phyloP scores from a whole-genome alignment of 805 yeast species.

The Saccharomycopsis microspora region DNA sequence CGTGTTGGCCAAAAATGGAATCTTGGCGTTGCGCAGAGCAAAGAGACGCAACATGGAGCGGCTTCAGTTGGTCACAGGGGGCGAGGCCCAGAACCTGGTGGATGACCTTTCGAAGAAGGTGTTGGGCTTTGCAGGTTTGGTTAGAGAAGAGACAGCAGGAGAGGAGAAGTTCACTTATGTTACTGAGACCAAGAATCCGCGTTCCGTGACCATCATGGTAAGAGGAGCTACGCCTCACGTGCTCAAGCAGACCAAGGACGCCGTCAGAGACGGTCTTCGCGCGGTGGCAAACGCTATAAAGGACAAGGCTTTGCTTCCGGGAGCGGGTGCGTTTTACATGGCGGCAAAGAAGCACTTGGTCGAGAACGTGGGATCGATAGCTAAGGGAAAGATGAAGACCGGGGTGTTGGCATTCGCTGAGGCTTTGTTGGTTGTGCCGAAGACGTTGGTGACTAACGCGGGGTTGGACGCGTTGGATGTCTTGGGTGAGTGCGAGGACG shows the following conservation, averaged over 20 bases:
- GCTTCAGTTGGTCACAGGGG: conserved; percentile 90
- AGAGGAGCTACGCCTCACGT: conserved; percentile 89
- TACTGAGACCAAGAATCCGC: conserved; percentile 82
- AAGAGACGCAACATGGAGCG: conserved; percentile 99
- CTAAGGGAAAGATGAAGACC: conserved; percentile 73
- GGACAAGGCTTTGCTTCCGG: conserved; percentile 82
- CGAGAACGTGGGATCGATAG: conserved; percentile 38
- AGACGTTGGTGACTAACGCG: conserved; percentile 83
- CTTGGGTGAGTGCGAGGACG: conserved; percentile 82
- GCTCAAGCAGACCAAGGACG: conserved; percentile 88
- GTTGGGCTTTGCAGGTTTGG: conserved; percentile 82
- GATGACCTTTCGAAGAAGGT: conserved; percentile 77
- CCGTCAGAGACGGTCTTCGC: conserved; percentile 93
- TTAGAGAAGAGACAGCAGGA: conserved; percentile 87
- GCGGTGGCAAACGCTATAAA: conserved; percentile 86
- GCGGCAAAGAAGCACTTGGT: conserved; percentile 64
- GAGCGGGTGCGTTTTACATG: conserved; percentile 93
- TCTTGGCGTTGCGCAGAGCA: conserved; percentile 92
- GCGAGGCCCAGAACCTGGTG: conserved; percentile 94
- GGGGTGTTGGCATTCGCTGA: conserved; percentile 94
- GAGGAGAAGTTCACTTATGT: conserved; percentile 97
- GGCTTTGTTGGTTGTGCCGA: conserved; percentile 82
- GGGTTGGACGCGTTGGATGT: conserved; percentile 92
- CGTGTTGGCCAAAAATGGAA: conserved; percentile 83
- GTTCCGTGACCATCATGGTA: conserved; percentile 82